phyloP scores from a whole-genome alignment of 257 asterid species.

The Nicotiana otophora region DNA sequence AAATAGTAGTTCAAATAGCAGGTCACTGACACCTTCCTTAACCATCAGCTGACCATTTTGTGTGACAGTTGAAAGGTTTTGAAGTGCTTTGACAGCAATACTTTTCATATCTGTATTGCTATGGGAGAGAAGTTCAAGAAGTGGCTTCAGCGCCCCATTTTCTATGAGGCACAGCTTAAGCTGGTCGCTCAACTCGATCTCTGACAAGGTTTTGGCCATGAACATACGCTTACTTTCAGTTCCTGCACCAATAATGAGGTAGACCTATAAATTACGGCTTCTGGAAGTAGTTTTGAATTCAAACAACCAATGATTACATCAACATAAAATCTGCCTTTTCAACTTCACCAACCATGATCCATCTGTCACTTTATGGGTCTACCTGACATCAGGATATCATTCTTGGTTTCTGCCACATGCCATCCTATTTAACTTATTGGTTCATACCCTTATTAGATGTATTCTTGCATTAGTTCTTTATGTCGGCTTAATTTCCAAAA shows the following conservation, averaged over 20 bases:
- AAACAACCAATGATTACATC: background rate
- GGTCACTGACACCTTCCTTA: conserved; percentile 34
- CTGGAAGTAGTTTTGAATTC: background rate
- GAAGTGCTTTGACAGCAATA: conserved; percentile 34
- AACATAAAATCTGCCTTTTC: background rate
- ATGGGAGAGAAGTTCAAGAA: conserved; percentile 34
- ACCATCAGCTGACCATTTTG: conserved; percentile 35
- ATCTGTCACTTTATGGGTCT: background rate
- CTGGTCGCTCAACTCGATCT: conserved; percentile 40
- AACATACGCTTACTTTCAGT: conserved; percentile 17
- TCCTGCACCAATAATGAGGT: conserved; percentile 16
- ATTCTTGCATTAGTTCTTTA: background rate
- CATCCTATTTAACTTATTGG: background rate
- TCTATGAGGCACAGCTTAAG: conserved; percentile 29
- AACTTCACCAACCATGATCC: background rate
- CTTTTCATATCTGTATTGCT: conserved; percentile 21
- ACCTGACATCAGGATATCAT: background rate
- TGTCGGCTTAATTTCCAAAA: background rate
- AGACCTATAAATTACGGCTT: background rate
- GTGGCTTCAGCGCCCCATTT: conserved; percentile 37
- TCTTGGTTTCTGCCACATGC: background rate
- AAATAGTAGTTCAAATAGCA: conserved; percentile 37
- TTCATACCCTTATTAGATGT: background rate
- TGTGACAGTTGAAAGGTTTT: conserved; percentile 33
- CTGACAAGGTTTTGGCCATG: conserved; percentile 38